Evolutionary conservation across 768 basidiomycete genomes (phyloP), one percentile per base, ranked within the genome.

Genomic region (Mycena galopus): DNA sequence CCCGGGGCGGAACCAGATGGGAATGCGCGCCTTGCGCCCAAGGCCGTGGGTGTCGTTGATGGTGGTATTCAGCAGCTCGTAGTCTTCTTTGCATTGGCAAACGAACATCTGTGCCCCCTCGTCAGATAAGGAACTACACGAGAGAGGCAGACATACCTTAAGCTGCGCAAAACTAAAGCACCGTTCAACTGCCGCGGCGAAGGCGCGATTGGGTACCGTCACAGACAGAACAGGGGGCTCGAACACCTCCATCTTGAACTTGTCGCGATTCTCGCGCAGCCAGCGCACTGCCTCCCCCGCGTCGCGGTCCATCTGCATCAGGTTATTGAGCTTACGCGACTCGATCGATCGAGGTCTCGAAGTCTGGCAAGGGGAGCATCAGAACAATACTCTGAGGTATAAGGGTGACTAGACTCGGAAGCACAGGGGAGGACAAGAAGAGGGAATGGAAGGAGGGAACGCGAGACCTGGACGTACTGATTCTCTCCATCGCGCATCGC

Each of bases 171-270:
- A 77, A 69, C 77, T 87, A 76, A 97, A 91, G 63, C 91, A 91
- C 0, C 90, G 85, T 79, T 98, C 97, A 11, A 98, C 88, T 4
- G 92, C 89, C 78, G 90, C 85, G 1, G 90, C 89, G 69, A 86
- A 95, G 47, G 78, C 74, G 76, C 81, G 83, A 79, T 96, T 88
- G 19, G 91, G 90, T 17, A 97, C 88, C 23, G 83, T 91, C 50
- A 96, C 82, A 16, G 89, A 89, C 69, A 99, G 86, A 75, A 91
- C 84, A 0, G 96, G 91, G 19, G 98, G 97, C 80, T 96, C 94
- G 70, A 93, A 90, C n/a, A 98, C 91, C 65, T 92, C 87, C 88
- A 91, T 92, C 79, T 88, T 89, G 85, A 99, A 96, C 68, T 83
- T 82, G 72, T 87, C 75, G 57, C 84, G 86, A 77, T 96, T 91